Percentiles rank a stretch among this genome's conserved stretches.
Conservation (phyloP, 768 basidiomycete genomes). For the Solioccasus polychromus region DNA sequence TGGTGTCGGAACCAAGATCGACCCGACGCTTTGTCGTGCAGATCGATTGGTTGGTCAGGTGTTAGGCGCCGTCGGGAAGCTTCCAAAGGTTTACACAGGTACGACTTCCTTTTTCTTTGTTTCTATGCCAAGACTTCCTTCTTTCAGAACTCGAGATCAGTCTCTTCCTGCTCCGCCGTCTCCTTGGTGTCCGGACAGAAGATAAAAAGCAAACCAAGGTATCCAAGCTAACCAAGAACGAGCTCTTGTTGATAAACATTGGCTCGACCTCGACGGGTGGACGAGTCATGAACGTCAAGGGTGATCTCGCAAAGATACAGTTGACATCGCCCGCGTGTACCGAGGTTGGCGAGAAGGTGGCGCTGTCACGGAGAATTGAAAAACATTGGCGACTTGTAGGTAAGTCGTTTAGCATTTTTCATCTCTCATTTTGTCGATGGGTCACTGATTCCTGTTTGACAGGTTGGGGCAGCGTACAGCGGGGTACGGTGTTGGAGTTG, state of each 20-base stretch:
- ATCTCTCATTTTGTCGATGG: neutral
- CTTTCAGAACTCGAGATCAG: constrained; percentile 81
- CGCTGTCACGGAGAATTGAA: constrained; percentile 89
- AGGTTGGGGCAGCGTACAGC: constrained; percentile 80
- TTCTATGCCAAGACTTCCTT: too few species aligned
- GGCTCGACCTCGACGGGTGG: constrained; percentile 97
- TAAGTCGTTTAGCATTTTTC: constrained; percentile 37
- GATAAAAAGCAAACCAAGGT: constrained; percentile 99
- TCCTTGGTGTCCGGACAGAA: constrained; percentile 97
- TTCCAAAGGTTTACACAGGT: constrained; percentile 93
- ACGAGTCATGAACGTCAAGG: constrained; percentile 90
- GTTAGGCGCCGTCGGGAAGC: constrained; percentile 88
- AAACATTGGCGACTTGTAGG: constrained; percentile 98
- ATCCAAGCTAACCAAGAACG: constrained; percentile 86
- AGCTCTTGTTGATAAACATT: constrained; percentile 94
- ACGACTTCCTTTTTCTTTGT: neutral
- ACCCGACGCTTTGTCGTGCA: constrained; percentile 94
- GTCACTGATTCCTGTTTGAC: constrained; percentile 2
- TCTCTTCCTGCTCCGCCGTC: constrained; percentile 89
- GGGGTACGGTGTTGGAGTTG: constrained; percentile 79
- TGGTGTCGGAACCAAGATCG: constrained; percentile 96
- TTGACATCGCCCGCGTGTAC: constrained; percentile 94
- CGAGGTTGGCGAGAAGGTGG: constrained; percentile 97
- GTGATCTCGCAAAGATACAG: constrained; percentile 91
- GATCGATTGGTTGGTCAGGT: constrained; percentile 98